A percentile compares a stretch with the other conserved stretches of the same genome.
These are phyloP conservation scores for Auriscalpium orientale DNA, from an alignment of 768 basidiomycete genomes.

Conservation along the genomic window DNA sequence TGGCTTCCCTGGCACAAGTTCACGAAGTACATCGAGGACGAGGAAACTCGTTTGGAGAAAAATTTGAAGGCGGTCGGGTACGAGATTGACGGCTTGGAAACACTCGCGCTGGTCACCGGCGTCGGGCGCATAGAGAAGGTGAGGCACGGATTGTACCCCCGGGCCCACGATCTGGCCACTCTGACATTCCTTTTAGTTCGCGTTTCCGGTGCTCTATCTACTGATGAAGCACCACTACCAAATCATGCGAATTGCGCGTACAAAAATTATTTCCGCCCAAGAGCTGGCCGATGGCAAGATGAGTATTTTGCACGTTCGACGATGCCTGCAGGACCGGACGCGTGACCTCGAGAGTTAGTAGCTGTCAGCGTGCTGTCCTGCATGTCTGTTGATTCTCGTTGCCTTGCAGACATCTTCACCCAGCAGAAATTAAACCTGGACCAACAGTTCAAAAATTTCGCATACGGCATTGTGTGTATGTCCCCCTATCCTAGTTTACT, in stretches of 20 bases:
- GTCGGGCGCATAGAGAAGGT: constrained; percentile 23
- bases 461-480: constrained; percentile 8
- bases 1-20: constrained; percentile 9
- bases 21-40: constrained; percentile 15
- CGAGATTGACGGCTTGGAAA: constrained; percentile 22
- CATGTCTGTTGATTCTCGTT: background rate
- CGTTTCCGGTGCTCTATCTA: constrained; percentile 3
- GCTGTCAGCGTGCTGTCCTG: background rate
- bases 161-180: background rate
- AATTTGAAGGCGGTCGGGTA: constrained; percentile 21
- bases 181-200: background rate
- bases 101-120: constrained; percentile 21
- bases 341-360: background rate
- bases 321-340: background rate
- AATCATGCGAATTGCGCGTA: background rate
- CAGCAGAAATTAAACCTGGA: constrained; percentile 8
- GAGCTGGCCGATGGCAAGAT: background rate
- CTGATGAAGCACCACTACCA: constrained; percentile 7
- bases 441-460: constrained; percentile 10
- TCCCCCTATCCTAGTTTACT: background rate
- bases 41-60: constrained; percentile 18
- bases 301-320: background rate
- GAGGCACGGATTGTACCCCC: background rate
- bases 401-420: constrained; percentile 3
- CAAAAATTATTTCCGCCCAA: background rate